Percentiles rank a stretch among this genome's conserved stretches.
phyloP scores from a whole-genome alignment of 305 asterid species.

The Fraxinus ornus region DNA sequence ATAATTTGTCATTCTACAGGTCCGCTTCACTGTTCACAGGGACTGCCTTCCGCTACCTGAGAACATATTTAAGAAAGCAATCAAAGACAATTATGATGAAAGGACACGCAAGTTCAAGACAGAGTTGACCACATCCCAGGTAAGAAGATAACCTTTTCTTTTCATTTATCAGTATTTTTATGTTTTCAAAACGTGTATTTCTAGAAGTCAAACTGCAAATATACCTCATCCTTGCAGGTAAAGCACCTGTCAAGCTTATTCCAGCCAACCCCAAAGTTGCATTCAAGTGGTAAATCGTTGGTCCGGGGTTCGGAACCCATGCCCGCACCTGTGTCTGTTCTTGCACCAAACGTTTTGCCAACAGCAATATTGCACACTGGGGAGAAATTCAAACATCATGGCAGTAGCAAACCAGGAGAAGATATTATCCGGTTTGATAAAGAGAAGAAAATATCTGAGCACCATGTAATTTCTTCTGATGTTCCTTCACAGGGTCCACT shows the following conservation, averaged over 20 bases:
- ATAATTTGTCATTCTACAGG: constrained; percentile 40
- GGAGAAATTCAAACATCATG: constrained; percentile 29
- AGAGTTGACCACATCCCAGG: constrained; percentile 69
- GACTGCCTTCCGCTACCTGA: constrained; percentile 86
- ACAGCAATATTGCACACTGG: constrained; percentile 25
- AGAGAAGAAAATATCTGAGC: constrained; percentile 30
- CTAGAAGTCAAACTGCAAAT: not conserved
- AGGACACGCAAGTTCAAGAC: constrained; percentile 69
- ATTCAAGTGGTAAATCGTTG: constrained; percentile 29
- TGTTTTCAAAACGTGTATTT: not conserved
- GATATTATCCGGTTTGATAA: constrained; percentile 25
- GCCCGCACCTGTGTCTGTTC: constrained; percentile 10
- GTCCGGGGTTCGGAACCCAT: constrained; percentile 29
- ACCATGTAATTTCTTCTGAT: constrained; percentile 23
- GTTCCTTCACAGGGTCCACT: constrained; percentile 32
- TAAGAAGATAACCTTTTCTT: constrained; percentile 28
- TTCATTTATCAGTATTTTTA: not conserved
- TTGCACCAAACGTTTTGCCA: constrained; percentile 5
- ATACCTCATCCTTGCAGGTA: constrained; percentile 45
- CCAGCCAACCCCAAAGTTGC: constrained; percentile 49
- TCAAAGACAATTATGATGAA: constrained; percentile 68
- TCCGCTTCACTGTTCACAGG: constrained; percentile 56
- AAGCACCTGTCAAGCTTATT: constrained; percentile 44
- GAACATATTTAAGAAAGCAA: constrained; percentile 67
- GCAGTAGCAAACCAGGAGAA: constrained; percentile 27